These are phyloP conservation scores for Fimicolochytrium jonesii DNA, from an alignment of 192 early-diverging fungal genomes.

Conservation along the genomic window DNA sequence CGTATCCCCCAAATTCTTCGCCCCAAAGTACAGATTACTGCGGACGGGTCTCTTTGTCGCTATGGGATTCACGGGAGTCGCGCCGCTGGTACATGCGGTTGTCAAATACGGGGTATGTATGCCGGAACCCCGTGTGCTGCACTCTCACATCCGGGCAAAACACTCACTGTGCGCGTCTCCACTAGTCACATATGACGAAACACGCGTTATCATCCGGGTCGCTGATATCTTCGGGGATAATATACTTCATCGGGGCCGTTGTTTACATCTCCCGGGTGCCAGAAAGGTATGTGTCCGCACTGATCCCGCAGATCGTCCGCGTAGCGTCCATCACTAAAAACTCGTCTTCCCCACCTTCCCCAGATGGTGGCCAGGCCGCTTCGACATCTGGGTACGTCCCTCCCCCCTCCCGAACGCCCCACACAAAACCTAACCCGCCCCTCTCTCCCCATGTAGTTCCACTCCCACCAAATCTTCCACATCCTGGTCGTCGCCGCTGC, in stretches of 20 bases:
- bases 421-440: background rate
- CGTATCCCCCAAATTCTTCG: conserved; percentile 23
- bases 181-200: conserved; percentile 18
- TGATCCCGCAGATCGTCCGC: too few species aligned
- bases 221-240: conserved; percentile 47
- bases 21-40: conserved; percentile 17
- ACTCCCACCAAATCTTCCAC: conserved; percentile 93
- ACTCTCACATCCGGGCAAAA: too few species aligned
- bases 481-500: conserved; percentile 74
- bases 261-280: conserved; percentile 80
- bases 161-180: background rate
- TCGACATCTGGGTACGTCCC: conserved; percentile 62
- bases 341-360: too few species aligned
- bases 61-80: conserved; percentile 21
- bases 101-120: conserved; percentile 24
- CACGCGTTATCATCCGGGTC: conserved; percentile 14
- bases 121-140: too few species aligned
- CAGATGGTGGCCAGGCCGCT: conserved; percentile 69
- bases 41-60: conserved; percentile 24
- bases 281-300: conserved; percentile 56
- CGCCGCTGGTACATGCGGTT: conserved; percentile 18
- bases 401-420: background rate
- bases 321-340: too few species aligned
- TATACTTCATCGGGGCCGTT: conserved; percentile 81
- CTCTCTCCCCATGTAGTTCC: conserved; percentile 13